phyloP scores from a whole-genome alignment of 208 protist genomes.

The Leishmania gerbilli region DNA sequence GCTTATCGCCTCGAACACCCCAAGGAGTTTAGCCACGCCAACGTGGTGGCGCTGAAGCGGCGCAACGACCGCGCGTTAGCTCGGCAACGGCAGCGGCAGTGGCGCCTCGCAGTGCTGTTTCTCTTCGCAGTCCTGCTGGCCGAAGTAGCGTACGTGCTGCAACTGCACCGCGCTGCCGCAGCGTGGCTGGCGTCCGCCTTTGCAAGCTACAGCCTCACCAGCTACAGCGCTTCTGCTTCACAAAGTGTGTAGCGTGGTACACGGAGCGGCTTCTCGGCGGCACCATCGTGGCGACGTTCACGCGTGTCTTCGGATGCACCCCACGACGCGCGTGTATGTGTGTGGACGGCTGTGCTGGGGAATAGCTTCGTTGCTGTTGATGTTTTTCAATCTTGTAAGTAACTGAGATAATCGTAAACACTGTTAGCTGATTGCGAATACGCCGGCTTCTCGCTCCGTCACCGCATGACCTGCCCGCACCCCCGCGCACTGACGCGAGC shows the following conservation, averaged over 20 bases:
- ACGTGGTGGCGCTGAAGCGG: conserved; percentile 45
- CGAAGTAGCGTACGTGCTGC: conserved; percentile 19
- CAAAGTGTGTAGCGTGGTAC: not conserved
- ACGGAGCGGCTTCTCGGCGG: not conserved
- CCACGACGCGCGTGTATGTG: not conserved
- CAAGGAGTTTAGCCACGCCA: conserved; percentile 46
- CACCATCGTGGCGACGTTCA: not conserved
- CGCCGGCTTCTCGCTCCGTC: not conserved
- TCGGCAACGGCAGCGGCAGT: conserved; percentile 35
- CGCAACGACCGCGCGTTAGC: conserved; percentile 33
- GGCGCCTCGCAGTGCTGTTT: conserved; percentile 36
- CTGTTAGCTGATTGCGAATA: not conserved
- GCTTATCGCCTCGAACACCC: conserved; percentile 59
- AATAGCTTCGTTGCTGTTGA: not conserved
- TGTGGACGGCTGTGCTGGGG: not conserved
- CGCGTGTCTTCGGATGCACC: not conserved
- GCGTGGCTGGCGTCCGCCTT: conserved; percentile 7
- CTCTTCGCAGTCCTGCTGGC: conserved; percentile 23
- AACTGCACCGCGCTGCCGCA: conserved; percentile 4
- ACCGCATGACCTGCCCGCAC: not conserved
- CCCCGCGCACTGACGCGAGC: not conserved
- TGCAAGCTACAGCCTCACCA: not conserved
- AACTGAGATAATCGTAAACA: not conserved
- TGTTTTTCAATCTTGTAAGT: not conserved
- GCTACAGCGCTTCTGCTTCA: not conserved